Percentiles rank a stretch among this genome's conserved stretches.
These are phyloP conservation scores for Elongisporangium senticosum DNA, from an alignment of 352 stramenopile species.

Conservation along the genomic window DNA sequence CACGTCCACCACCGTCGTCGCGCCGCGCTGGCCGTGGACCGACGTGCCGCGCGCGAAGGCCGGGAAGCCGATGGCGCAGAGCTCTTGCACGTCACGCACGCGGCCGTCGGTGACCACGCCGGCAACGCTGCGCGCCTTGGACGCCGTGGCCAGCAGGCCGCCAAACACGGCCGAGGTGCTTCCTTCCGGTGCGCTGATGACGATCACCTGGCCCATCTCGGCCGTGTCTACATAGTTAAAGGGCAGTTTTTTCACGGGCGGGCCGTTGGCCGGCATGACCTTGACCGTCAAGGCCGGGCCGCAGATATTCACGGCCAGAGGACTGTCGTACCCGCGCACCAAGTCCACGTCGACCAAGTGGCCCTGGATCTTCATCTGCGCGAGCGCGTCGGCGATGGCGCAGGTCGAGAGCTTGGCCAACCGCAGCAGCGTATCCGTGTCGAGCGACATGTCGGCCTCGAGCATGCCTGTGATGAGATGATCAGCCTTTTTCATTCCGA, in stretches of 20 bases:
- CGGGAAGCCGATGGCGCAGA: constrained; percentile 60
- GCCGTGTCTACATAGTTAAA: constrained; percentile 80
- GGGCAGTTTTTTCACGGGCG: constrained; percentile 48
- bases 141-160: constrained; percentile 59
- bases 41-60: constrained; percentile 67
- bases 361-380: constrained; percentile 67
- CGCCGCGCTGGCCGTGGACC: constrained; percentile 54
- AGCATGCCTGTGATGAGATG: constrained; percentile 62
- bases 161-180: constrained; percentile 63
- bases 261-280: constrained; percentile 60
- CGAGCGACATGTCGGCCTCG: constrained; percentile 50
- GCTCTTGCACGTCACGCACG: constrained; percentile 70
- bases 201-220: constrained; percentile 70
- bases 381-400: constrained; percentile 74
- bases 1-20: constrained; percentile 65
- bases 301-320: constrained; percentile 66
- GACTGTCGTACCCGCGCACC: constrained; percentile 50
- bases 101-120: constrained; percentile 71
- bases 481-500: constrained; percentile 45
- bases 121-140: constrained; percentile 58
- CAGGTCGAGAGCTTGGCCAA: constrained; percentile 78
- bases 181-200: constrained; percentile 58
- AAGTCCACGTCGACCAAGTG: constrained; percentile 75
- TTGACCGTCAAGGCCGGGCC: constrained; percentile 71
- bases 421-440: constrained; percentile 58